phyloP scores from a whole-genome alignment of 192 early-diverging fungal species.

The Coemansia sp. region DNA sequence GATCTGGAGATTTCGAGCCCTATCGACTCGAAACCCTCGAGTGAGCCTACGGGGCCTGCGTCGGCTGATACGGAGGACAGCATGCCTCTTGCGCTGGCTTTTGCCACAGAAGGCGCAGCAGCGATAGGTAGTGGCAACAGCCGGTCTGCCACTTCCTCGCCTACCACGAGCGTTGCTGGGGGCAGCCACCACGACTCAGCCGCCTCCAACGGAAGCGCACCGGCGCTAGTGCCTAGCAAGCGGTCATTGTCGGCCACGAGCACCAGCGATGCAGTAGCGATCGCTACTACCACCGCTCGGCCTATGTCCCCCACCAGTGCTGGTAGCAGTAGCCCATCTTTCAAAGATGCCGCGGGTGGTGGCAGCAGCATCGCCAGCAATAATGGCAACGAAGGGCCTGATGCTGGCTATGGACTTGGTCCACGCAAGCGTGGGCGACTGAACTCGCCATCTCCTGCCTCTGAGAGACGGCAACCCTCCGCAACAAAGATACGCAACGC shows the following conservation, averaged over 20 bases:
- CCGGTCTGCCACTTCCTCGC: constrained; percentile 16
- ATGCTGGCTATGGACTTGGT: constrained; percentile 19
- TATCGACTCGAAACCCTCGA: neutral
- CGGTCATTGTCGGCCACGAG: constrained; percentile 28
- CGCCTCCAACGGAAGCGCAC: constrained; percentile 6
- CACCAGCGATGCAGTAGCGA: constrained; percentile 16
- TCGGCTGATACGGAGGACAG: neutral
- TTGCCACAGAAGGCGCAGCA: neutral
- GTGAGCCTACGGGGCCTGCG: neutral
- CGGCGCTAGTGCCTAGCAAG: constrained; percentile 50
- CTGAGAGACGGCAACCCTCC: constrained; percentile 14
- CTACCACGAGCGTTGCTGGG: constrained; percentile 8
- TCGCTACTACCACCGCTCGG: neutral
- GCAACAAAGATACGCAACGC: neutral
- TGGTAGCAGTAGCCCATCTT: neutral
- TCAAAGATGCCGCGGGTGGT: neutral
- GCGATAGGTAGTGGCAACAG: neutral
- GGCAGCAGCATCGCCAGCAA: neutral
- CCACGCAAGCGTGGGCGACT: constrained; percentile 49
- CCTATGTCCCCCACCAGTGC: constrained; percentile 6
- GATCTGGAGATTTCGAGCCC: constrained; percentile 40
- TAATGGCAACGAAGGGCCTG: constrained; percentile 11
- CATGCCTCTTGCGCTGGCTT: neutral
- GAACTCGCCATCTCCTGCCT: constrained; percentile 22
- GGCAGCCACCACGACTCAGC: constrained; percentile 10